Conservation (phyloP, 139 green algal genomes). For the Chlorella ohadii region DNA sequence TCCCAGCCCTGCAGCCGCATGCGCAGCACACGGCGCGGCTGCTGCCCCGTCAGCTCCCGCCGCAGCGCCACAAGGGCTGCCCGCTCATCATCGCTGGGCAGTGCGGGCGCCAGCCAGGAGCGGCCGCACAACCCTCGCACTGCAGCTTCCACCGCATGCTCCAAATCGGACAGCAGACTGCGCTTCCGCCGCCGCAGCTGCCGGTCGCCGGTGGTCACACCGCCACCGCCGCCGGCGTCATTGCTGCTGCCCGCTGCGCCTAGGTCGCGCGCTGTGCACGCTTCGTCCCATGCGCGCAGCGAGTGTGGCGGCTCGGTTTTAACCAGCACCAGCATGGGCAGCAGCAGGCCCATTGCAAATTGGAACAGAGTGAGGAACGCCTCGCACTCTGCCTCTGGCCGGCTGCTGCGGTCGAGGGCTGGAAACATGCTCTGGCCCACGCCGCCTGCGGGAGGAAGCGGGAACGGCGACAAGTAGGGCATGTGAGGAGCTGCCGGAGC, state of each 20-base stretch:
- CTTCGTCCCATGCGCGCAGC: neutral
- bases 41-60: neutral
- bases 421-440: slow-evolving; percentile 9
- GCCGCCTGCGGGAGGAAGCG: neutral
- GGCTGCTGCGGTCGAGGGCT: neutral
- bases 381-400: neutral
- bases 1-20: slow-evolving; percentile 8
- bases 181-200: no score
- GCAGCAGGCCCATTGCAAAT: neutral
- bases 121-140: neutral
- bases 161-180: neutral
- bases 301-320: neutral
- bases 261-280: neutral
- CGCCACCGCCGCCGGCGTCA: no score
- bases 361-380: neutral
- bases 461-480: no score
- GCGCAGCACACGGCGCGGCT: neutral
- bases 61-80: neutral
- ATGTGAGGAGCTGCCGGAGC: no score
- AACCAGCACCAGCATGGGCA: slow-evolving; percentile 3
- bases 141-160: neutral
- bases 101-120: neutral
- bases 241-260: neutral
- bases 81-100: neutral
- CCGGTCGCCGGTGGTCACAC: no score